phyloP scores from a whole-genome alignment of 768 basidiomycete species.

The Hericium alpestre region DNA sequence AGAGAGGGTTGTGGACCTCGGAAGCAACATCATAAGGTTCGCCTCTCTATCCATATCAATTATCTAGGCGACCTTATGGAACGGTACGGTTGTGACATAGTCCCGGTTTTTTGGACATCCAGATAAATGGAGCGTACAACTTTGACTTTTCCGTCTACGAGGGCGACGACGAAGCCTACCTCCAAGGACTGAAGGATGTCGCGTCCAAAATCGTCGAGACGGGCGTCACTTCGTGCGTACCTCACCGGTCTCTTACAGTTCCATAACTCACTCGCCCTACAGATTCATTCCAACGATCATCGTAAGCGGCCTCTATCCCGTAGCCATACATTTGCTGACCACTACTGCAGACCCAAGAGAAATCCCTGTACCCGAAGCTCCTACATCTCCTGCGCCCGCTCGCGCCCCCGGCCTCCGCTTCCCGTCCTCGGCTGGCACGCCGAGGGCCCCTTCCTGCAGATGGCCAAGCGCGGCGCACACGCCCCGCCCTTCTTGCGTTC shows the following conservation, averaged over 20 bases:
- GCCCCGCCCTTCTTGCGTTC: slow-evolving; percentile 51
- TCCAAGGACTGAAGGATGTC: slow-evolving; percentile 54
- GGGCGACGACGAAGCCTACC: slow-evolving; percentile 57
- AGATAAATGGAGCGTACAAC: slow-evolving; percentile 84
- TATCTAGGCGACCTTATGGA: neutral
- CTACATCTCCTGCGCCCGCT: slow-evolving; percentile 60
- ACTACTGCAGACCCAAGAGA: slow-evolving; percentile 59
- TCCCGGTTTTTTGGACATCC: slow-evolving; percentile 79
- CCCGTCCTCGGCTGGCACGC: slow-evolving; percentile 81
- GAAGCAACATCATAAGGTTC: slow-evolving; percentile 68
- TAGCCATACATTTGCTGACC: neutral
- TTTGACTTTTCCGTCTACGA: slow-evolving; percentile 83
- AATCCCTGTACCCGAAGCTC: slow-evolving; percentile 60
- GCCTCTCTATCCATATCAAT: slow-evolving; percentile 2
- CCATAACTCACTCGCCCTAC: neutral
- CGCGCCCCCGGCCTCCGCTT: slow-evolving; percentile 53
- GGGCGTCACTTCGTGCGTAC: slow-evolving; percentile 79
- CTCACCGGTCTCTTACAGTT: slow-evolving; percentile 8
- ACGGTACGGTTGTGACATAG: slow-evolving; percentile 24
- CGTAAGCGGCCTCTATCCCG: slow-evolving; percentile 30
- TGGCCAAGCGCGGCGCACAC: slow-evolving; percentile 79
- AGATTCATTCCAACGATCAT: slow-evolving; percentile 37
- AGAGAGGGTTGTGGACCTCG: slow-evolving; percentile 52
- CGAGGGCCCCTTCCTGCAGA: slow-evolving; percentile 82
- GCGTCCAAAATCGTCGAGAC: slow-evolving; percentile 76